A percentile compares a stretch with the other conserved stretches of the same genome.
These are phyloP conservation scores for Pterocarpus santalinus DNA, from an alignment of 306 rosid species.

Conservation along the genomic window DNA sequence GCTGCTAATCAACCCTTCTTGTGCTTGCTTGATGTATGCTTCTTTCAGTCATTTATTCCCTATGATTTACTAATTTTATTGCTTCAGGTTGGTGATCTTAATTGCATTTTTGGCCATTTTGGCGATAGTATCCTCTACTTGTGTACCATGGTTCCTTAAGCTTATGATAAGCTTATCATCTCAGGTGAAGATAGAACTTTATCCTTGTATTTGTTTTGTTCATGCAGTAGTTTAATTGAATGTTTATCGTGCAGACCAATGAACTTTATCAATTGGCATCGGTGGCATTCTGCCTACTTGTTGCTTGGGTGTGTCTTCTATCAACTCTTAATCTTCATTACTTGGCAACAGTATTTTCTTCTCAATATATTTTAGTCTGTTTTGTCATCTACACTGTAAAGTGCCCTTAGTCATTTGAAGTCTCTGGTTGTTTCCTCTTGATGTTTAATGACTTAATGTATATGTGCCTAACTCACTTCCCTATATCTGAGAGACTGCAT, in stretches of 20 bases:
- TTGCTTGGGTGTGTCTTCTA: constrained; percentile 86
- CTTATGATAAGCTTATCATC: constrained; percentile 97
- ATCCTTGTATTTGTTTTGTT: constrained; percentile 35
- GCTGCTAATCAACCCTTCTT: constrained; percentile 9
- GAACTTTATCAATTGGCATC: constrained; percentile 97
- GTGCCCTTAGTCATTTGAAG: constrained; percentile 27
- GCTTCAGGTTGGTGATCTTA: constrained; percentile 79
- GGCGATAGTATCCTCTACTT: constrained; percentile 80
- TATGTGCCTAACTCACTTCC: constrained; percentile 29
- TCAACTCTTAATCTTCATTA: constrained; percentile 42
- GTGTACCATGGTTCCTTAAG: constrained; percentile 92
- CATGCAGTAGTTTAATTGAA: constrained; percentile 37
- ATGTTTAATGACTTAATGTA: constrained; percentile 19
- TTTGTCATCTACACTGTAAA: constrained; percentile 16
- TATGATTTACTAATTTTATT: constrained; percentile 42
- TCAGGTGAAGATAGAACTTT: constrained; percentile 67
- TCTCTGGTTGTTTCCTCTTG: constrained; percentile 38
- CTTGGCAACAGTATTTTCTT: constrained; percentile 30
- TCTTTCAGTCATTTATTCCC: constrained; percentile 36
- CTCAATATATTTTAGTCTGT: constrained; percentile 30
- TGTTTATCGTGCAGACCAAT: constrained; percentile 75
- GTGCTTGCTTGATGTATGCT: constrained; percentile 30
- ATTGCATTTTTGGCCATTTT: constrained; percentile 74
- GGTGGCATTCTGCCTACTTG: constrained; percentile 97
- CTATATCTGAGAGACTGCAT: constrained; percentile 8